phyloP scores from a whole-genome alignment of 2,329 filamentous ascomycete genomes.

The Alternaria panax region DNA sequence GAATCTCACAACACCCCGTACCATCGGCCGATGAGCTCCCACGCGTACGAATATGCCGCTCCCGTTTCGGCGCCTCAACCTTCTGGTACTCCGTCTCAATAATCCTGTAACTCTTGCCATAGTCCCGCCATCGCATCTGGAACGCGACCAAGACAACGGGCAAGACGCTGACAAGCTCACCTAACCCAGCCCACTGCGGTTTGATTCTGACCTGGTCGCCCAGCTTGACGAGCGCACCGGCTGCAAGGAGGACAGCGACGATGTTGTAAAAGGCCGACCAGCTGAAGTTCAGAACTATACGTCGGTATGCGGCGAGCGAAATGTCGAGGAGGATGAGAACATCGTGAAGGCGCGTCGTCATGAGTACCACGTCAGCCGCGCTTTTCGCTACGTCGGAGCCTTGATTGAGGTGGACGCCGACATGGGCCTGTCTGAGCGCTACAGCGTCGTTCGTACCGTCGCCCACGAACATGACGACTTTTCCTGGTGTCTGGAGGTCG shows the following conservation, averaged over 20 bases:
- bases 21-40: conserved; percentile 5
- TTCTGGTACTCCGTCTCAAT: conserved; percentile 24
- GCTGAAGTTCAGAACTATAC: conserved; percentile 68
- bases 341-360: conserved; percentile 63
- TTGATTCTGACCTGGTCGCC: conserved; percentile 58
- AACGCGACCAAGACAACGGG: conserved; percentile 70
- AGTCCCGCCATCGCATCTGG: conserved; percentile 52
- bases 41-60: background rate
- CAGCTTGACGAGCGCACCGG: conserved; percentile 60
- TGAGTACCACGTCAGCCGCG: conserved; percentile 74
- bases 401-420: conserved; percentile 74
- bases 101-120: conserved; percentile 28
- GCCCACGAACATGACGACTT: conserved; percentile 71
- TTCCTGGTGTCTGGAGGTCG: conserved; percentile 30
- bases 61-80: conserved; percentile 10
- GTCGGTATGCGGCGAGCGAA: conserved; percentile 50
- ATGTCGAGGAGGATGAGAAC: conserved; percentile 67
- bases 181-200: conserved; percentile 71
- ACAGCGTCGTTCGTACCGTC: conserved; percentile 83
- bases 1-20: conserved; percentile 8
- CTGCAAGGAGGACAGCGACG: conserved; percentile 70
- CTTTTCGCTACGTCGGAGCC: conserved; percentile 67
- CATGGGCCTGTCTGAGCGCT: conserved; percentile 72
- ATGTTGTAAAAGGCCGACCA: conserved; percentile 77
- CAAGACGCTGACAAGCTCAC: conserved; percentile 76